Evolutionary conservation across 306 rosid species (phyloP).

Genomic region (Cucurbita pepo): DNA sequence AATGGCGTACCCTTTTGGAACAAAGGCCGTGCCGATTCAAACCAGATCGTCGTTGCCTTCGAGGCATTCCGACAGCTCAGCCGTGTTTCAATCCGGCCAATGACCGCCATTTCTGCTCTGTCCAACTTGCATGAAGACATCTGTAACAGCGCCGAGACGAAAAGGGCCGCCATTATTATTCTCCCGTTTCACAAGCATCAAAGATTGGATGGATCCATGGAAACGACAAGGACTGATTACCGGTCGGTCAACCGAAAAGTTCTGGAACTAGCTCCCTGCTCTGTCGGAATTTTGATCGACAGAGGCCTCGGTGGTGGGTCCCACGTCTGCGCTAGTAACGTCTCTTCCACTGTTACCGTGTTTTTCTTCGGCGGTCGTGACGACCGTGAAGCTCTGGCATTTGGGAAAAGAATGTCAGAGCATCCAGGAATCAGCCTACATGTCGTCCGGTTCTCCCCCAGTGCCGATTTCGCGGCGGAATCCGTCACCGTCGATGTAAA

Average conservation of each 20-base stretch:
- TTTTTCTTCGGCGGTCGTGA: constrained; percentile 48
- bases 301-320: constrained; percentile 59
- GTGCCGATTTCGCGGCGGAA: constrained; percentile 4
- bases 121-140: constrained; percentile 42
- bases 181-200: constrained; percentile 54
- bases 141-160: constrained; percentile 25
- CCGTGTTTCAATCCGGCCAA: constrained; percentile 41
- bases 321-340: constrained; percentile 28
- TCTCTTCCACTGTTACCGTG: constrained; percentile 16
- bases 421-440: constrained; percentile 42
- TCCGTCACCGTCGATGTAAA: constrained; percentile 13
- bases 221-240: constrained; percentile 25
- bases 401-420: constrained; percentile 44
- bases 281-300: constrained; percentile 54
- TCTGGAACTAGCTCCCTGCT: constrained; percentile 40
- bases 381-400: constrained; percentile 50
- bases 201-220: constrained; percentile 36
- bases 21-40: constrained; percentile 7
- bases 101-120: constrained; percentile 43
- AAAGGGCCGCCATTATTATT: constrained; percentile 35
- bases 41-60: constrained; percentile 40
- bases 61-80: constrained; percentile 42
- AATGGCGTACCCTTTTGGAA: constrained; percentile 61
- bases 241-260: constrained; percentile 27
- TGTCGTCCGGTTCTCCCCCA: constrained; percentile 18